A percentile compares a stretch with the other conserved stretches of the same genome.
Evolutionary conservation across 495 filamentous ascomycete species (phyloP).

Genomic region (Penicillium tannophilum): DNA sequence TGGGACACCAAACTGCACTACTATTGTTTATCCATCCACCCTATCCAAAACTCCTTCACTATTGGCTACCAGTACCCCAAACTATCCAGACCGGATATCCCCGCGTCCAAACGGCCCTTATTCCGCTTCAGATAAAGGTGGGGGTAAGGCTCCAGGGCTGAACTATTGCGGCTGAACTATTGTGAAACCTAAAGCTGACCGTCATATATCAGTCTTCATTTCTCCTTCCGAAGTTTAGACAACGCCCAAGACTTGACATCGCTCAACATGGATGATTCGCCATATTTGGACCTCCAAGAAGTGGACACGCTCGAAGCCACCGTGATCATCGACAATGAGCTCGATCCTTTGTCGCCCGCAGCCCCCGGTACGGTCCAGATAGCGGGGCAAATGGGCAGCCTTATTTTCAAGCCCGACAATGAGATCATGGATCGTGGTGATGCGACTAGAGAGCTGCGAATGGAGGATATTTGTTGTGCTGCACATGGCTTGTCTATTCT

Average conservation of each 20-base stretch:
- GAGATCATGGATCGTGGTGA: constrained; percentile 42
- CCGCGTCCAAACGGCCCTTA: not conserved
- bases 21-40: not conserved
- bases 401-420: constrained; percentile 36
- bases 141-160: not conserved
- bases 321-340: constrained; percentile 59
- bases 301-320: constrained; percentile 51
- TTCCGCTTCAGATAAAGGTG: not conserved
- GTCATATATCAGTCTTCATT: not conserved
- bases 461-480: constrained; percentile 61
- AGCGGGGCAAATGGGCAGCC: constrained; percentile 41
- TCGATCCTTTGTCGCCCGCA: constrained; percentile 57
- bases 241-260: not conserved
- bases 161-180: not conserved
- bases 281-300: constrained; percentile 36
- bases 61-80: not conserved
- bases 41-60: not conserved
- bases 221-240: not conserved
- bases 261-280: not conserved
- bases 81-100: not conserved
- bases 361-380: constrained; percentile 52
- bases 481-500: constrained; percentile 62
- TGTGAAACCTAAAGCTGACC: not conserved
- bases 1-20: not conserved
- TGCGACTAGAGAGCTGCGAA: constrained; percentile 48